Evolutionary conservation across 495 filamentous ascomycete genomes (phyloP).

Genomic region (Lasiosphaeriaceae sp.): DNA sequence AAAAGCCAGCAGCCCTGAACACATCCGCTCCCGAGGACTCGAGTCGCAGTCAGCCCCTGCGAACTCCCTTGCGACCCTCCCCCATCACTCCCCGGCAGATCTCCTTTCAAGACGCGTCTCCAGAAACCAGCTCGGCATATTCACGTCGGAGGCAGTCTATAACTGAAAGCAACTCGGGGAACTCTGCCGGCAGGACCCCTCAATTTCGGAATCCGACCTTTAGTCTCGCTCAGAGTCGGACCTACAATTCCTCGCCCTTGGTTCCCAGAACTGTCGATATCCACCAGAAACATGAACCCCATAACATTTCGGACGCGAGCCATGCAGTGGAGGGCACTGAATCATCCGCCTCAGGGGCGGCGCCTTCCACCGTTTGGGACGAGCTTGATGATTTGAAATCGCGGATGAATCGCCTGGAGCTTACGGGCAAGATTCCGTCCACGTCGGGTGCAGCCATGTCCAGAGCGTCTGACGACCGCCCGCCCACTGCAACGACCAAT

Average conservation of each 20-base stretch:
- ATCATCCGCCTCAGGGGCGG: constrained; percentile 79
- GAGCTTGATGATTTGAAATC: constrained; percentile 95
- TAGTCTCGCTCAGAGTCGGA: constrained; percentile 49
- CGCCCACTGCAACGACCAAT: constrained; percentile 89
- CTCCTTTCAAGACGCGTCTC: constrained; percentile 37
- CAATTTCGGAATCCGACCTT: constrained; percentile 53
- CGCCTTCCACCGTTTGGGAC: constrained; percentile 94
- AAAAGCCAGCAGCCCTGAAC: constrained; percentile 21
- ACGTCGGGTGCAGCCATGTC: constrained; percentile 77
- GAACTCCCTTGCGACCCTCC: constrained; percentile 29
- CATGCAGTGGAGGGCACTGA: constrained; percentile 60
- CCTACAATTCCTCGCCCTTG: constrained; percentile 54
- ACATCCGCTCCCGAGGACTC: constrained; percentile 20
- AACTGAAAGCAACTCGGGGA: constrained; percentile 31
- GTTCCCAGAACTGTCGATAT: constrained; percentile 43
- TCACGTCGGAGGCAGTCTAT: constrained; percentile 34
- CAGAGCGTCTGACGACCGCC: constrained; percentile 70
- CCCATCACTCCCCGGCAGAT: constrained; percentile 40
- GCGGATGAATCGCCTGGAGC: constrained; percentile 84
- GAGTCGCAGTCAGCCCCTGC: constrained; percentile 15
- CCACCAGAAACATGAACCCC: constrained; percentile 30
- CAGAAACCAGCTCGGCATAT: constrained; percentile 43
- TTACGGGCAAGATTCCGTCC: constrained; percentile 80
- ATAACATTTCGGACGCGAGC: constrained; percentile 26
- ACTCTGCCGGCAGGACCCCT: constrained; percentile 29